Percentiles rank a stretch among this genome's conserved stretches.
Conservation (phyloP, 116 monocot genomes). For the Papilionanthe hybrid region DNA sequence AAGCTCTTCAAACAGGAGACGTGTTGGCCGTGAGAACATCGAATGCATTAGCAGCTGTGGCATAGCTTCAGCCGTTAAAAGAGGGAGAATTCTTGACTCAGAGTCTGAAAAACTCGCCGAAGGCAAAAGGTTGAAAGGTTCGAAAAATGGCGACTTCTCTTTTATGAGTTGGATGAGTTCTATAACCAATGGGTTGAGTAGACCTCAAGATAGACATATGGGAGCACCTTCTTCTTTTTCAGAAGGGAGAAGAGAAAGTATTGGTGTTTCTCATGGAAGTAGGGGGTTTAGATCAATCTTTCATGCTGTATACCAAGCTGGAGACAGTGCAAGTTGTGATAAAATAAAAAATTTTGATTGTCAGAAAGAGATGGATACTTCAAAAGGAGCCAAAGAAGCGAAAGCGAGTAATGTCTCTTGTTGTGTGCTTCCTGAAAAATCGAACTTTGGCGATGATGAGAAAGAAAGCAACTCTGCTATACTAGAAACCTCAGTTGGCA, state of each 20-base stretch:
- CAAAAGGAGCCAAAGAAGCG: not conserved
- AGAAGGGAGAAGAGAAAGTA: not conserved
- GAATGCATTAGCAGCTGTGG: not conserved
- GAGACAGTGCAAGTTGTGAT: not conserved
- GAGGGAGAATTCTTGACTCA: not conserved
- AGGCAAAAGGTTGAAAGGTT: slow-evolving; percentile 1
- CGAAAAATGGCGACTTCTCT: not conserved
- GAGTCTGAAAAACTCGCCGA: not conserved
- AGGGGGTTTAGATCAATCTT: not conserved
- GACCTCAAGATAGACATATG: not conserved
- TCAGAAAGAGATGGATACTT: not conserved
- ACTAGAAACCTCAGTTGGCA: not conserved
- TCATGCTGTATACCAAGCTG: not conserved
- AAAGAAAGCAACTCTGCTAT: not conserved
- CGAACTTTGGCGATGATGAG: not conserved
- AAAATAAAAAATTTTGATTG: not conserved
- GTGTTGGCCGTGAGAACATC: not conserved
- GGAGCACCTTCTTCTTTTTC: not conserved
- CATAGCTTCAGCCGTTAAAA: not conserved
- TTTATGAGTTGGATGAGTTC: slow-evolving; percentile 1
- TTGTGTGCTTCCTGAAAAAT: not conserved
- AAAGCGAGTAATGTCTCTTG: not conserved
- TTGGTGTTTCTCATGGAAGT: slow-evolving; percentile 2
- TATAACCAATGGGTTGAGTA: not conserved
- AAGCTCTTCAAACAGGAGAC: slow-evolving; percentile 2